Conservation (phyloP, 129 eudicot genomes). For the Artemisia tridentata region DNA sequence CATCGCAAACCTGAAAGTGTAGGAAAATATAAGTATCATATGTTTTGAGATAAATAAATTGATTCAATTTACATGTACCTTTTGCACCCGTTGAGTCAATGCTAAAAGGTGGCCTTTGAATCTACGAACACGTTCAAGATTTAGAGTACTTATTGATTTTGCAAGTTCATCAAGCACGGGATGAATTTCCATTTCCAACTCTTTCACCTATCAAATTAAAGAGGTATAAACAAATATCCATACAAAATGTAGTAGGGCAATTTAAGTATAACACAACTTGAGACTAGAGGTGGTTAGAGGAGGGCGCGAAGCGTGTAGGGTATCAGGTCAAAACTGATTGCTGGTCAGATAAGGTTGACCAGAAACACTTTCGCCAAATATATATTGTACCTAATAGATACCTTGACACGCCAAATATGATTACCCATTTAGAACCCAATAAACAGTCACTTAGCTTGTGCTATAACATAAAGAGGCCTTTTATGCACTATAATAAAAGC, state of each 20-base stretch:
- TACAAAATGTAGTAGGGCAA: background rate
- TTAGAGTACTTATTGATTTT: conserved; percentile 82
- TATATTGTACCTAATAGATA: too few species aligned
- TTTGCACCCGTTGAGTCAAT: conserved; percentile 96
- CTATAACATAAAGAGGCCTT: too few species aligned
- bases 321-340: too few species aligned
- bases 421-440: too few species aligned
- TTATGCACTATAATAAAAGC: too few species aligned
- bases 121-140: conserved; percentile 95
- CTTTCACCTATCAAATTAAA: conserved; percentile 57
- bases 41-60: background rate
- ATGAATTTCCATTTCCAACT: conserved; percentile 86
- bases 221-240: background rate
- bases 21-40: conserved; percentile 6
- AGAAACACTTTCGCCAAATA: too few species aligned
- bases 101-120: conserved; percentile 93
- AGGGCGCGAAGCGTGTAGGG: too few species aligned
- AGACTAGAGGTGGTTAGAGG: background rate
- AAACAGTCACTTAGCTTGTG: too few species aligned
- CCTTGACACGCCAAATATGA: too few species aligned
- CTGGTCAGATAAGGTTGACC: too few species aligned
- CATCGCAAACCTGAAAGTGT: conserved; percentile 79
- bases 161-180: conserved; percentile 99
- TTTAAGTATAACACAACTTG: background rate
- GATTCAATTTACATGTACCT: conserved; percentile 45